These are phyloP conservation scores for Fusarium hostae DNA, from an alignment of 2,329 filamentous ascomycete genomes.

Conservation along the genomic window DNA sequence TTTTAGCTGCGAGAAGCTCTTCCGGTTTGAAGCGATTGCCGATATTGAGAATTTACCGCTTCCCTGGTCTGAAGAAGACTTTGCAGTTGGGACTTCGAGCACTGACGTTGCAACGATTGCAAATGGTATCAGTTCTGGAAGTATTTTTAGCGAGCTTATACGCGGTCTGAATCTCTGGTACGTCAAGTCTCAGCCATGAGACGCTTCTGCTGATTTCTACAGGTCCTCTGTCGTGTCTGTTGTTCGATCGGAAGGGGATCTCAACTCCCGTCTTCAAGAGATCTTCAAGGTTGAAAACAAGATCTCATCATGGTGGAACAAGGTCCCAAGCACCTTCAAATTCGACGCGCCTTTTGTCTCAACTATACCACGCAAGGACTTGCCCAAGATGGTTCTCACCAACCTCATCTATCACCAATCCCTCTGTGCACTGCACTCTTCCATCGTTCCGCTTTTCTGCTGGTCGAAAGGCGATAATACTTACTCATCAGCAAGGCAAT, in stretches of 20 bases:
- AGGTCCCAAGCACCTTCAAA: accelerated
- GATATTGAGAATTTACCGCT: background rate
- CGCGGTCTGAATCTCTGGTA: background rate
- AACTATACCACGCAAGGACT: accelerated
- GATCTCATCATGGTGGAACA: background rate
- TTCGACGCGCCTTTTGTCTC: accelerated
- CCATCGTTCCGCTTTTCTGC: slow-evolving; percentile 1
- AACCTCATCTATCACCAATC: slow-evolving; percentile 9
- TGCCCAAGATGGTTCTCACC: background rate
- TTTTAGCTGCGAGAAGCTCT: background rate
- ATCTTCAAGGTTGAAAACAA: background rate
- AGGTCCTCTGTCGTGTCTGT: background rate
- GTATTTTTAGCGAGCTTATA: background rate
- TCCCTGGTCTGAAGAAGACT: background rate
- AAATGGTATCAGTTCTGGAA: accelerated
- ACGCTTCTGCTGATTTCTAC: accelerated
- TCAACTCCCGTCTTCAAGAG: background rate
- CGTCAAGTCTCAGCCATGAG: accelerated
- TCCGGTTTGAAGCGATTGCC: accelerated
- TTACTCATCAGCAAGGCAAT: background rate
- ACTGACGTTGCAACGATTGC: background rate
- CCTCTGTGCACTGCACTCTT: background rate
- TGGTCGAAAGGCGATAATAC: background rate
- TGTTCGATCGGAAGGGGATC: accelerated
- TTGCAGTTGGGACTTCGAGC: accelerated